Evolutionary conservation across 1,284 basidiomycete species (phyloP).

Genomic region (Veloboletus limbatus): DNA sequence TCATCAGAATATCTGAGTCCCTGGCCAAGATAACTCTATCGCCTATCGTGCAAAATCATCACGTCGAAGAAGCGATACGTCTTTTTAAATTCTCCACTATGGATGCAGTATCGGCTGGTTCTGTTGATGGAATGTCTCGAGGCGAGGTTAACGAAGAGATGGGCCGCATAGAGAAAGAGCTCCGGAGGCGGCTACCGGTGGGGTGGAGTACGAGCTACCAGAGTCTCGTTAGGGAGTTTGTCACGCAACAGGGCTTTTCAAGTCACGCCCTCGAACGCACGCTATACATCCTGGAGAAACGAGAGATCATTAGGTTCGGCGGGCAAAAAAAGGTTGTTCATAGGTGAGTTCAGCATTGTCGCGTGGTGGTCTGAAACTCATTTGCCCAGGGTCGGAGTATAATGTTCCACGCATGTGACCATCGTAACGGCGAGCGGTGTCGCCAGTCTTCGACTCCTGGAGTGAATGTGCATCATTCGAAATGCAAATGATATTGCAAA

Average conservation of each 20-base stretch:
- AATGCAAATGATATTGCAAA: too few relatives aligned
- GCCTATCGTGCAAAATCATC: slow-evolving; percentile 84
- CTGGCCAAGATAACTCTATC: slow-evolving; percentile 93
- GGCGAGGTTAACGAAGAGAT: slow-evolving; percentile 96
- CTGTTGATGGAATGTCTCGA: slow-evolving; percentile 89
- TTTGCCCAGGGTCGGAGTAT: slow-evolving; percentile 32
- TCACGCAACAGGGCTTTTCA: slow-evolving; percentile 87
- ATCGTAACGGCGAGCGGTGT: too few relatives aligned
- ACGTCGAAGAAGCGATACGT: slow-evolving; percentile 97
- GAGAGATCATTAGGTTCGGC: slow-evolving; percentile 85
- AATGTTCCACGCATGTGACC: not conserved
- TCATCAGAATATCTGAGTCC: slow-evolving; percentile 97
- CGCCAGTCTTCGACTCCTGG: too few relatives aligned
- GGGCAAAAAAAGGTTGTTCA: slow-evolving; percentile 56
- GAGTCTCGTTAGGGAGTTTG: slow-evolving; percentile 93
- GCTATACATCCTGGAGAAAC: slow-evolving; percentile 91
- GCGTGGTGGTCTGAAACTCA: slow-evolving; percentile 2
- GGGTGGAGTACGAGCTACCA: slow-evolving; percentile 98
- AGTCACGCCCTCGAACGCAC: slow-evolving; percentile 92
- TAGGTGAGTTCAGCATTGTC: slow-evolving; percentile 31
- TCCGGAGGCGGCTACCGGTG: slow-evolving; percentile 85
- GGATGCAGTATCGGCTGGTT: slow-evolving; percentile 95
- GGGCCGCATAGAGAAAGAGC: slow-evolving; percentile 87
- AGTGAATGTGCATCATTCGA: too few relatives aligned
- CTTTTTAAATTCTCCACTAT: slow-evolving; percentile 99